A percentile compares a stretch with the other conserved stretches of the same genome.
Conservation (phyloP, 2,329 filamentous ascomycete species). For the Verticillium isaacii region DNA sequence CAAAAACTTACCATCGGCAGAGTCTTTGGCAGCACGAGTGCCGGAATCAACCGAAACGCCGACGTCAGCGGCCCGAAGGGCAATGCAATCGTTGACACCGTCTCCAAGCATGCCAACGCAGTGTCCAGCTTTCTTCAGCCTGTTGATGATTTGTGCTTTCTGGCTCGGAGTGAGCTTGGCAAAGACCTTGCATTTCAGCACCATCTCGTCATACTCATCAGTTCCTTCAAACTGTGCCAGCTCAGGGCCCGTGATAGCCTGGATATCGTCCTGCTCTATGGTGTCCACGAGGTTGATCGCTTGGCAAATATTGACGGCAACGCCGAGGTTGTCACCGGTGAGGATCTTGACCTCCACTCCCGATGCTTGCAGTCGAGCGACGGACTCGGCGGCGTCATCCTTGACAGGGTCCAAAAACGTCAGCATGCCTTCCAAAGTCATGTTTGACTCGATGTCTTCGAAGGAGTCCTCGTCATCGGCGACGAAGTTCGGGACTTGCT, state of each 20-base stretch:
- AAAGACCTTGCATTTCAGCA: conserved; percentile 19
- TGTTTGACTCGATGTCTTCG: conserved; percentile 15
- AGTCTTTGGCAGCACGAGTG: conserved; percentile 21
- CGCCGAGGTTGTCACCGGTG: conserved; percentile 20
- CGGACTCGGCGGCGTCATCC: conserved; percentile 20
- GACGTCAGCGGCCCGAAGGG: conserved; percentile 19
- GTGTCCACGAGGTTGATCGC: conserved; percentile 14
- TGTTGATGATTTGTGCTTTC: conserved; percentile 19
- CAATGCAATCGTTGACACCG: conserved; percentile 24
- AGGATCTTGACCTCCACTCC: conserved; percentile 23
- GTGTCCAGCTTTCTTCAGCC: conserved; percentile 16
- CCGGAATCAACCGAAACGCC: conserved; percentile 25
- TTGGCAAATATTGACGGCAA: conserved; percentile 22
- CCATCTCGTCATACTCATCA: conserved; percentile 16
- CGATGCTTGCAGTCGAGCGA: conserved; percentile 14
- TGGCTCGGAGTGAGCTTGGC: conserved; percentile 21
- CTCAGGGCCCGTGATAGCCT: conserved; percentile 19
- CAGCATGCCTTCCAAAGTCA: conserved; percentile 20
- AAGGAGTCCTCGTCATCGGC: conserved; percentile 15
- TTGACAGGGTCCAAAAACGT: conserved; percentile 23
- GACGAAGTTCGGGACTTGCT: conserved; percentile 9
- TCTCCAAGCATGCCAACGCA: conserved; percentile 24
- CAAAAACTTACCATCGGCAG: conserved; percentile 13
- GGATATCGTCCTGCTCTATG: conserved; percentile 13
- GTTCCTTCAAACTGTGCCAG: conserved; percentile 13